A percentile compares a stretch with the other conserved stretches of the same genome.
Evolutionary conservation across 2,329 filamentous ascomycete genomes (phyloP).

Genomic region (Incumbomyces delicatus): DNA sequence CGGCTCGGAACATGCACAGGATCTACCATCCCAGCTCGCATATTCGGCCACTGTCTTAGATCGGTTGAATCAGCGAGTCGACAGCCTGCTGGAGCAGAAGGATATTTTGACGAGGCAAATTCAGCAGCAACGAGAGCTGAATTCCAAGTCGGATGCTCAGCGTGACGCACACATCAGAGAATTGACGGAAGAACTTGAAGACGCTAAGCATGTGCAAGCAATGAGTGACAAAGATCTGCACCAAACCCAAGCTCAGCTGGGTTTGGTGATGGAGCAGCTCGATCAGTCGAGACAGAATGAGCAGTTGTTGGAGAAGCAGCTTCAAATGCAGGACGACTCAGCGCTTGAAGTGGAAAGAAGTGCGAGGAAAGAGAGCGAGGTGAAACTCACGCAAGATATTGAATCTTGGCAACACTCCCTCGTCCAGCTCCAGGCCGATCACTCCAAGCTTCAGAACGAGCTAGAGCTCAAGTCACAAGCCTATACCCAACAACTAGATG

Average conservation of each 20-base stretch:
- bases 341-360: constrained; percentile 16
- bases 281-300: constrained; percentile 31
- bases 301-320: constrained; percentile 26
- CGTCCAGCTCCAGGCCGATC: constrained; percentile 20
- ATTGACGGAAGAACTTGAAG: constrained; percentile 40
- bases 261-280: constrained; percentile 34
- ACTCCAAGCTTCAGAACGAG: constrained; percentile 15
- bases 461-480: constrained; percentile 12
- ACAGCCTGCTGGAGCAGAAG: constrained; percentile 75
- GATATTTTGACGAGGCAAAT: constrained; percentile 82
- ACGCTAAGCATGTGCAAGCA: constrained; percentile 56
- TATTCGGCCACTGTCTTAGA: constrained; percentile 73
- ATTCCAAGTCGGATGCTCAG: constrained; percentile 67
- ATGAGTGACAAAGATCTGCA: constrained; percentile 38
- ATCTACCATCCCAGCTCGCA: constrained; percentile 58
- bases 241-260: constrained; percentile 31
- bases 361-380: constrained; percentile 15
- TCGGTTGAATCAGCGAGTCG: constrained; percentile 66
- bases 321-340: constrained; percentile 23
- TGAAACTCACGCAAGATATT: constrained; percentile 11
- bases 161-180: constrained; percentile 40
- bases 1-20: constrained; percentile 47
- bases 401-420: constrained; percentile 23
- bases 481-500: constrained; percentile 8
- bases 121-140: constrained; percentile 87